Evolutionary conservation across 176 grass and related monocot species (phyloP), one percentile per base, ranked within the genome.

Genomic region (Aegilops umbellulata): DNA sequence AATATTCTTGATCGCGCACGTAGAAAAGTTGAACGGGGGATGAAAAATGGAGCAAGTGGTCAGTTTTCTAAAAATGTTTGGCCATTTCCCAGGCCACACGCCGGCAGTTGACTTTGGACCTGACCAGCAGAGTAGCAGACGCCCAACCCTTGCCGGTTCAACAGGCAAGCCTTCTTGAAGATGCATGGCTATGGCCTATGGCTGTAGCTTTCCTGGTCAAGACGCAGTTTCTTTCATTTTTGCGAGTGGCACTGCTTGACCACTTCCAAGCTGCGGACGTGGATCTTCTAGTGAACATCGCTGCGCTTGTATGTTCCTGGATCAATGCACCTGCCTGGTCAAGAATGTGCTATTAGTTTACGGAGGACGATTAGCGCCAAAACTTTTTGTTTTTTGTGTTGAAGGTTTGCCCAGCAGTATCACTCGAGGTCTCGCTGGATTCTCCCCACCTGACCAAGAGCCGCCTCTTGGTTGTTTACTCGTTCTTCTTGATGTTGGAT

Each of bases 61-160:
- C 25, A 3, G 68, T 74, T 87, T 38, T 84, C 68, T 67, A 25
- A 58, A 60, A 60, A 69, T 60, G 81, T 87, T 84, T 88, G 89
- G 85, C 69, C 81, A 32, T 70, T 61, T 69, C 68, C 42, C 34
- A 74, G 75, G 80, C 83, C 57, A 66, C 74, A 80, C 60, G 83
- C 69, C 29, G 8, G 60, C 67, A 17, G 81, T 85, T 88, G 85
- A 91, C 89, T 91, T 88, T 81, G 89, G 87, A 91, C 76, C 75
- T 84, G 89, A 91, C 81, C 69, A 51, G 44, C 79, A 16, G 67
- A 58, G 55, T 23, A 46, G 76, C 53, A 76, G 76, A 36, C 47
- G 31, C 26, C 74, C 31, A 16, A 36, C 65, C 73, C 84, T 73
- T 78, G 20, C 42, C 42, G 42, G 57, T 83, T 90, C 88, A 77